Evolutionary conservation across 2,329 filamentous ascomycete genomes (phyloP).

Genomic region (Cordyceps militaris): DNA sequence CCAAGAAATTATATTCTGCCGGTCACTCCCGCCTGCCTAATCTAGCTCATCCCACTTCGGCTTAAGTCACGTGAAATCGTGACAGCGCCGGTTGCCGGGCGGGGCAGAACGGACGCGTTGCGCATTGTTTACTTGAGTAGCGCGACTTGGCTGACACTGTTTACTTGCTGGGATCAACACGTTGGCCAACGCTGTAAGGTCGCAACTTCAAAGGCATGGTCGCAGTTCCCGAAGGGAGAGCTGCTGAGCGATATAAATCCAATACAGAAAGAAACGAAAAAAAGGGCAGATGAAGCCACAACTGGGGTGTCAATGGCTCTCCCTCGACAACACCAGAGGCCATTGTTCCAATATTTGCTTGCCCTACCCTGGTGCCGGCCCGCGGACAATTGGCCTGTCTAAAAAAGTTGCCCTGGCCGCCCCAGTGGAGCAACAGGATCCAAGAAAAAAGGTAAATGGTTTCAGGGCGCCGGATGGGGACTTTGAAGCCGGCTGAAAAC

Average conservation of each 20-base stretch:
- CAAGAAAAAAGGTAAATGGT: neutral
- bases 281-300: conserved; percentile 6
- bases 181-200: neutral
- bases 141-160: conserved; percentile 6
- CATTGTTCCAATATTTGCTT: neutral
- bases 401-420: neutral
- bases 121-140: conserved; percentile 11
- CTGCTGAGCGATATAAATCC: neutral
- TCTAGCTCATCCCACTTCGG: neutral
- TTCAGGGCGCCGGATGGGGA: conserved; percentile 7
- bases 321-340: neutral
- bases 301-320: conserved; percentile 1
- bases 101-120: conserved; percentile 7
- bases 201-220: neutral
- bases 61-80: conserved; percentile 4
- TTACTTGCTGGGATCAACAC: neutral
- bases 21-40: neutral
- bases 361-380: conserved; percentile 1
- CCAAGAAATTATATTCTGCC: conserved; percentile 13
- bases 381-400: neutral
- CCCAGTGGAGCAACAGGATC: conserved; percentile 8
- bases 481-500: conserved; percentile 2
- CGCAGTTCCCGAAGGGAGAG: conserved; percentile 3
- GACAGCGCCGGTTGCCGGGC: neutral
- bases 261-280: neutral